Conservation (phyloP, 257 asterid genomes). For the Lycium ferocissimum region DNA sequence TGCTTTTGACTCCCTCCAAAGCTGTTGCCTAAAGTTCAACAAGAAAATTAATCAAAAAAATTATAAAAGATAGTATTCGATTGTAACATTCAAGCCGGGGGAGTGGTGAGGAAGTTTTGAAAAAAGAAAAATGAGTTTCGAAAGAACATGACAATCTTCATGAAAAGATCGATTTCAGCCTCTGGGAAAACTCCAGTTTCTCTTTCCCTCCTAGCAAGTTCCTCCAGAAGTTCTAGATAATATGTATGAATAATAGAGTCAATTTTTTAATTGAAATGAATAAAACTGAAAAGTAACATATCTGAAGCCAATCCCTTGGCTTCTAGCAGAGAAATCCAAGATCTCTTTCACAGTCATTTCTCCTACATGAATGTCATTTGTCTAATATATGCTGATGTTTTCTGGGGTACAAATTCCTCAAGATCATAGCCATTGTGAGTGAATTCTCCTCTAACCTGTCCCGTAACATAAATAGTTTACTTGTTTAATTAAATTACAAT, state of each 20-base stretch:
- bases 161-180: slow-evolving; percentile 81
- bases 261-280: background rate
- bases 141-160: slow-evolving; percentile 66
- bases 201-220: slow-evolving; percentile 77
- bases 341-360: slow-evolving; percentile 51
- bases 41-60: background rate
- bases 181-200: slow-evolving; percentile 80
- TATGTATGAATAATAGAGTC: background rate
- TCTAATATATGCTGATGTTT: slow-evolving; percentile 44
- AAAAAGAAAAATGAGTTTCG: background rate
- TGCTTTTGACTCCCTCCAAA: slow-evolving; percentile 54
- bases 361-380: slow-evolving; percentile 45
- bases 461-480: background rate
- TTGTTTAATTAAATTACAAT: background rate
- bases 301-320: slow-evolving; percentile 47
- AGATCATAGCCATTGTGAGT: slow-evolving; percentile 43
- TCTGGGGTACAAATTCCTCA: slow-evolving; percentile 45
- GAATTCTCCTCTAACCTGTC: slow-evolving; percentile 46
- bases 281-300: slow-evolving; percentile 29
- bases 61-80: background rate
- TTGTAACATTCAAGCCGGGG: background rate
- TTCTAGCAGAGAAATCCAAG: slow-evolving; percentile 46
- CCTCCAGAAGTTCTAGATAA: slow-evolving; percentile 65
- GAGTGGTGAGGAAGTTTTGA: background rate
- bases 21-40: slow-evolving; percentile 54